Evolutionary conservation across 768 basidiomycete species (phyloP).

Genomic region (Panaeolus cyanescens): DNA sequence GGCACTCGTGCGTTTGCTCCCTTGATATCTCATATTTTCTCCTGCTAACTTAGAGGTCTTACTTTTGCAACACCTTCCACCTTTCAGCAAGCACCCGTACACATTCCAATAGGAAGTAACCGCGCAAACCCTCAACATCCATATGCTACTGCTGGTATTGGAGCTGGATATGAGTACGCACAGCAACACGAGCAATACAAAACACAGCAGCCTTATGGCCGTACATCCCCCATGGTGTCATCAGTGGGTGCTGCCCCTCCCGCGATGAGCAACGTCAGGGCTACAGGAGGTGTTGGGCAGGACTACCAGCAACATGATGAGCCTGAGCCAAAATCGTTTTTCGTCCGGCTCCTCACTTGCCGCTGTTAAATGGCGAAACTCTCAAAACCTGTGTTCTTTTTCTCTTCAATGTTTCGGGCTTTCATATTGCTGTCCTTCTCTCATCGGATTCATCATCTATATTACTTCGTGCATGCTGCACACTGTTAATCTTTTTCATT

Average conservation of each 20-base stretch:
- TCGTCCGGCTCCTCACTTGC: slow-evolving; percentile 77
- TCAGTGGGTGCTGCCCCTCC: slow-evolving; percentile 68
- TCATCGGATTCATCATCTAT: slow-evolving; percentile 3
- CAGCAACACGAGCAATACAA: slow-evolving; percentile 59
- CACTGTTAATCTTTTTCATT: not conserved
- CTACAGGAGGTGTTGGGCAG: slow-evolving; percentile 62
- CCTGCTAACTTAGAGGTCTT: not conserved
- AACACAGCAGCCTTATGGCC: slow-evolving; percentile 56
- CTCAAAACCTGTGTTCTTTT: not conserved
- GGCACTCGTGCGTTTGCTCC: slow-evolving; percentile 59
- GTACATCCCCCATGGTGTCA: slow-evolving; percentile 81
- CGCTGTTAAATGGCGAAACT: slow-evolving; percentile 52
- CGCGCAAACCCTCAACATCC: slow-evolving; percentile 62
- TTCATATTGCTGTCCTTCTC: slow-evolving; percentile 1
- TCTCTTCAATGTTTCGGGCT: not conserved
- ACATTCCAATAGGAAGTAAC: slow-evolving; percentile 63
- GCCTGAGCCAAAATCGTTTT: slow-evolving; percentile 50
- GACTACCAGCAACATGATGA: slow-evolving; percentile 55
- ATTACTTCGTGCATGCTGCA: not conserved
- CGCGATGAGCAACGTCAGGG: slow-evolving; percentile 72
- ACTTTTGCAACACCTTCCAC: not conserved
- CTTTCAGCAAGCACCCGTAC: slow-evolving; percentile 60
- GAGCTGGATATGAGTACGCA: slow-evolving; percentile 59
- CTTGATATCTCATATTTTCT: not conserved
- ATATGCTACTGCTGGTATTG: slow-evolving; percentile 62